phyloP scores from a whole-genome alignment of 2,329 filamentous ascomycete genomes.

The Paecilomyces dactylethromorphus region DNA sequence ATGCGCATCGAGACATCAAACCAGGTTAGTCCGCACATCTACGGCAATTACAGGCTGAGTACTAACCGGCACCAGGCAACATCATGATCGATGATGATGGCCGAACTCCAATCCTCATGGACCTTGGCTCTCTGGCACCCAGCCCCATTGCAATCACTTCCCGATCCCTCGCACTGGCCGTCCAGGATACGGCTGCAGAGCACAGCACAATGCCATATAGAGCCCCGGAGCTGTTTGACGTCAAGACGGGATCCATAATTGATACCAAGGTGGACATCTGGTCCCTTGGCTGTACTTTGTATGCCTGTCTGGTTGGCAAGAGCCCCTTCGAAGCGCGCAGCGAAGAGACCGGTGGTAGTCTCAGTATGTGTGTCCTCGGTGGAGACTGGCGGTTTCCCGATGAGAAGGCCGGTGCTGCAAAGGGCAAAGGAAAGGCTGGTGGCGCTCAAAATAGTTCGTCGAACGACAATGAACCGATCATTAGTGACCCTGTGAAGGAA shows the following conservation, averaged over 20 bases:
- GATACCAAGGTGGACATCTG: constrained; percentile 98
- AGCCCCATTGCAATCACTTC: constrained; percentile 86
- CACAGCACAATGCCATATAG: constrained; percentile 98
- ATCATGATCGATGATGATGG: constrained; percentile 98
- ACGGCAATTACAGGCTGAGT: not conserved
- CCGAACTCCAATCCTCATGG: constrained; percentile 87
- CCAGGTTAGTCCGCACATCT: constrained; percentile 57
- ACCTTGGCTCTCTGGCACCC: constrained; percentile 83
- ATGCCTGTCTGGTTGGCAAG: constrained; percentile 93
- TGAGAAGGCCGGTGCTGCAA: constrained; percentile 59
- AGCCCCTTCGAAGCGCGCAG: constrained; percentile 93
- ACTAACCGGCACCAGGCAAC: constrained; percentile 52
- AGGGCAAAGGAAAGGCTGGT: constrained; percentile 49
- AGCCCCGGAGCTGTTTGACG: constrained; percentile 94
- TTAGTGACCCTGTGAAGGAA: constrained; percentile 78
- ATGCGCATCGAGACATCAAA: constrained; percentile 95
- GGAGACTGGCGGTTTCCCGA: constrained; percentile 97
- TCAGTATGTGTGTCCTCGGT: constrained; percentile 86
- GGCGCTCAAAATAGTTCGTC: constrained; percentile 16
- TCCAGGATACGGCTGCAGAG: constrained; percentile 91
- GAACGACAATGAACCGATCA: constrained; percentile 44
- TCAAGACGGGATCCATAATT: constrained; percentile 84
- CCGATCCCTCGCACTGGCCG: constrained; percentile 79
- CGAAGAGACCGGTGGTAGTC: constrained; percentile 89
- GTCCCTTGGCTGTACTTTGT: constrained; percentile 95